Base-by-base conservation (phyloP, 805 yeast species). In the Wickerhamomyces chambardii region DNA sequence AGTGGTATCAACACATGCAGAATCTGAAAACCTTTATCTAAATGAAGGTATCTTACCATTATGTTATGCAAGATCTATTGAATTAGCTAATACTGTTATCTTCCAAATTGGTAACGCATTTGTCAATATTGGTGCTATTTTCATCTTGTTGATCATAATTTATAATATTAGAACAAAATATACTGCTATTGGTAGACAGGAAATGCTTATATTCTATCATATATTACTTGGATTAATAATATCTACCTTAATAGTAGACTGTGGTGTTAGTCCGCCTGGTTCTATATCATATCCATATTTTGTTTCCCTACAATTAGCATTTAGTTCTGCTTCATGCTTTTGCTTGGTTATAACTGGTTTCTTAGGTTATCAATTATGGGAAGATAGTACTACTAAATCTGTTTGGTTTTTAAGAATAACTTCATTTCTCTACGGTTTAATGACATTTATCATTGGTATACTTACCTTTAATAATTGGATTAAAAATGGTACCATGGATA, bases 141-240 rank as follows among this genome's bases (percentile, higher is more conserved):
- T 71, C 6, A 70, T 85, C 29, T 43, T 82, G 27, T 63, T 79
- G 33, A 70, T 86, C 46, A 83, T 89, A 36, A 65, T 87, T 11
- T 84, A 78, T 63, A 79, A 82, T 46, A 76, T 89, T 30, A 68
- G 89, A 53, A 66, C 79, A 39, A 86, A 90, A 63, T 89, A 84
- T 54, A 92, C 98, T 0, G 97, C 97, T 11, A 89, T 92, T 39
- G 97, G 97, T 4, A 69, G 97, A 41, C 67, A 76, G 11, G 98
- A 92, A 53, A 82, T 87, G 78, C 58, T 85, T 36, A 74, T 72
- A 45, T 80, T 84, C 51, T 80, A 78, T 56, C 76, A 80, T 57
- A 49, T 74, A 29, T 67, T 70, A 41, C 62, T 80, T 24, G 64
- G 73, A 1, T 66, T 83, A 43, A 68, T 75, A 6, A 68, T 83